phyloP scores from a whole-genome alignment of 2,329 filamentous ascomycete species.

The Pestalotiopsis sp. region DNA sequence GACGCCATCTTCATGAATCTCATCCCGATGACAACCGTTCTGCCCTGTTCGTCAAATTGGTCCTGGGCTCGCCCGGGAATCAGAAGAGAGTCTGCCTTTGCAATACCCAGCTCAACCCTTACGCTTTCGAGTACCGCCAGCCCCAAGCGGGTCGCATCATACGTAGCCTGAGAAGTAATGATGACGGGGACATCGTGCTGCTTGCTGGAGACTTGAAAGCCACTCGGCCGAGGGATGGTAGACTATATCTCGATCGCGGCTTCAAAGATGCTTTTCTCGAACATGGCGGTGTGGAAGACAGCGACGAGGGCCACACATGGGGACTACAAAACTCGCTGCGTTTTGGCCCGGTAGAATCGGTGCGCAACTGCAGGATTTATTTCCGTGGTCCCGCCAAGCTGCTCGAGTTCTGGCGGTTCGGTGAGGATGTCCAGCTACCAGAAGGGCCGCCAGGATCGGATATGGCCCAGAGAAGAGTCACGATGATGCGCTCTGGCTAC shows the following conservation, averaged over 20 bases:
- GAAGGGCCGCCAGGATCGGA: conserved; percentile 6
- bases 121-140: conserved; percentile 23
- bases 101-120: conserved; percentile 33
- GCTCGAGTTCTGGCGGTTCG: conserved; percentile 44
- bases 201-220: conserved; percentile 60
- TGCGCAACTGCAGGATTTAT: conserved; percentile 55
- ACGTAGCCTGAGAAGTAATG: conserved; percentile 25
- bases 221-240: conserved; percentile 53
- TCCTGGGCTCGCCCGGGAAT: neutral
- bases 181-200: conserved; percentile 40
- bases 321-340: conserved; percentile 50
- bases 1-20: conserved; percentile 45
- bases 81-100: conserved; percentile 24
- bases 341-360: conserved; percentile 46
- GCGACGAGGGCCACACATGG: conserved; percentile 55
- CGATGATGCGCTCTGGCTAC: conserved; percentile 28
- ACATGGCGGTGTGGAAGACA: conserved; percentile 49
- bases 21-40: conserved; percentile 51
- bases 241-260: conserved; percentile 46
- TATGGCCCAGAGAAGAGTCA: conserved; percentile 31
- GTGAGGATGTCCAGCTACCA: conserved; percentile 43
- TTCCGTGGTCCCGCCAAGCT: conserved; percentile 38
- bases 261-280: conserved; percentile 55
- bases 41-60: conserved; percentile 54
- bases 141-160: conserved; percentile 24